phyloP scores from a whole-genome alignment of 116 monocot species.

The Papilionanthe hybrid region DNA sequence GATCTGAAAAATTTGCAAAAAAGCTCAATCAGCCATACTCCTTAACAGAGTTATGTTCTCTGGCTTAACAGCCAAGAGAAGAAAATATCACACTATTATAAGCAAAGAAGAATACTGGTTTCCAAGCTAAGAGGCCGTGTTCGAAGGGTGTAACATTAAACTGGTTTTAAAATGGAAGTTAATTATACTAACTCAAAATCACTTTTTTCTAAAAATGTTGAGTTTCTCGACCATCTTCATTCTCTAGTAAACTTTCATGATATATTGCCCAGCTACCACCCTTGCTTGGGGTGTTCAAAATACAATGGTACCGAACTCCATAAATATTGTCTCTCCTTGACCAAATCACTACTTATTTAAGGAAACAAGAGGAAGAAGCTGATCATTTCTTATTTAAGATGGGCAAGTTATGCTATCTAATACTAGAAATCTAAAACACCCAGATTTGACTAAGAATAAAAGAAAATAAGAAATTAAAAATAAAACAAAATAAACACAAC shows the following conservation, averaged over 20 bases:
- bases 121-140: background rate
- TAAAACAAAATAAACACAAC: slow-evolving; percentile 21
- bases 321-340: background rate
- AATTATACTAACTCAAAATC: background rate
- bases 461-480: background rate
- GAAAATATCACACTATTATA: background rate
- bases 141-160: background rate
- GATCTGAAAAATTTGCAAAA: slow-evolving; percentile 50
- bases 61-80: background rate
- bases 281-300: background rate
- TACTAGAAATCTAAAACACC: background rate
- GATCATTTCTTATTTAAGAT: background rate
- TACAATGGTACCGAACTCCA: background rate
- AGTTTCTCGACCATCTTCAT: background rate
- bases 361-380: background rate
- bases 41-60: background rate
- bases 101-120: background rate
- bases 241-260: background rate
- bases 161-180: background rate
- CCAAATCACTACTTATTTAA: background rate
- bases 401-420: background rate
- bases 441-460: background rate
- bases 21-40: background rate
- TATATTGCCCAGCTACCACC: no score
- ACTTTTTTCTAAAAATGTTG: background rate